phyloP scores from a whole-genome alignment of 768 basidiomycete genomes.

The Mrakia gelida region DNA sequence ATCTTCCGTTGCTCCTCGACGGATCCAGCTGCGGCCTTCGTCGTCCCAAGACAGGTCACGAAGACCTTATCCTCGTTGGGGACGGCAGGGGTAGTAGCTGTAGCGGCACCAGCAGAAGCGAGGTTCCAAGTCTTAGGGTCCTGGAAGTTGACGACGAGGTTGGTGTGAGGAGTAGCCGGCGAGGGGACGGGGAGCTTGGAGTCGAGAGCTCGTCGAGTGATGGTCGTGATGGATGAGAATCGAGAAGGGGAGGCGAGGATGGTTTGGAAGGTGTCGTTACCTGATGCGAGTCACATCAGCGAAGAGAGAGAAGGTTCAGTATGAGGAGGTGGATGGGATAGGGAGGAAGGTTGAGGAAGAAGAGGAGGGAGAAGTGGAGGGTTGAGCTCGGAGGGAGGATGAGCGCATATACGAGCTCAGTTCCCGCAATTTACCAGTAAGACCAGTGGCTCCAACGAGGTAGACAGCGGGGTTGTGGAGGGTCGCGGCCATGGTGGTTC shows the following conservation, averaged over 20 bases:
- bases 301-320: too few relatives aligned
- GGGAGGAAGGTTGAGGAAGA: neutral
- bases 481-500: neutral
- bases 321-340: neutral
- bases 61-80: slow-evolving; percentile 31
- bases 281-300: neutral
- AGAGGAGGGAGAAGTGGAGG: neutral
- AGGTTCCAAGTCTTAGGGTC: slow-evolving; percentile 18
- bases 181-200: slow-evolving; percentile 13
- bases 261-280: slow-evolving; percentile 34
- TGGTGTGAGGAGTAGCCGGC: slow-evolving; percentile 29
- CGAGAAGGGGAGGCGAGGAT: slow-evolving; percentile 36
- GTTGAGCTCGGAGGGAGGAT: neutral
- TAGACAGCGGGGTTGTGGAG: slow-evolving; percentile 33
- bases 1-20: slow-evolving; percentile 39
- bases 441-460: slow-evolving; percentile 42
- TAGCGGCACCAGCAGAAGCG: slow-evolving; percentile 32
- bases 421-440: slow-evolving; percentile 32
- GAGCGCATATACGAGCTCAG: neutral
- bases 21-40: slow-evolving; percentile 38
- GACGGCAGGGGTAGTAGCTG: neutral
- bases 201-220: slow-evolving; percentile 37
- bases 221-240: slow-evolving; percentile 37
- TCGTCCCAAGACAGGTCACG: slow-evolving; percentile 41
- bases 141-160: slow-evolving; percentile 31